Evolutionary conservation across 176 grass and related monocot genomes (phyloP), one percentile per base, ranked within the genome.

Genomic region (Oryza rufipogon): DNA sequence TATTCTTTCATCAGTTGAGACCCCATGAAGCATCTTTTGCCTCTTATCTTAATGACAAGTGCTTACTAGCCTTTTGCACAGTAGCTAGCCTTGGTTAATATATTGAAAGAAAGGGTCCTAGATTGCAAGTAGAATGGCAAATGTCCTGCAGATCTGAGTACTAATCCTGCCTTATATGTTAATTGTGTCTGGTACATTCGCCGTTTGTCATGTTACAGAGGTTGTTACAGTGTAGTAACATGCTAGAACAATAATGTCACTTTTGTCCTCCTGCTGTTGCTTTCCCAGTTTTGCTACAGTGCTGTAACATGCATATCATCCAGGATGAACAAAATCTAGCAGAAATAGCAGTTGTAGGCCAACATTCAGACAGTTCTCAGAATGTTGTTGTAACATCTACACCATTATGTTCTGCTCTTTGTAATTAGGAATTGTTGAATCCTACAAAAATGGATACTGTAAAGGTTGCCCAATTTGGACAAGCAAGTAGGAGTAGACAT

Each of bases 1-100:
- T 76, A 71, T 70, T 79, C 76, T 80, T 61, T 84, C 70, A 64
- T 69, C 38, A 82, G 72, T 15, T 87, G 65, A 26, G 51, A 83
- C 51, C 15, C 47, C 86, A 79, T 78, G 82, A 88, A 88, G 80
- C 74, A 91, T 87, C 85, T 91, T 52, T 87, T 74, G 76, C 70
- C 39, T 70, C 70, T 91, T 91, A 87, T 87, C 80, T 91, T 84
- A 87, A 91, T 87, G 76, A 87, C 85, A 91, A 91, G 89, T 91
- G 89, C 85, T 87, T 80, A 54, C 8, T 75, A 84, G 75, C 72
- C 85, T 87, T 91, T 87, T 76, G 51, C 80, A 71, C 16, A 84
- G 70, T 46, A 83, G 70, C 51, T 87, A 87, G 71, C 76, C 54
- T 33, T 47, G 41, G 66, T 42, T 80, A 64, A 80, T 70, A 65